These are phyloP conservation scores for Penicillium sp. DNA, from an alignment of 2,329 filamentous ascomycete genomes.

Conservation along the genomic window DNA sequence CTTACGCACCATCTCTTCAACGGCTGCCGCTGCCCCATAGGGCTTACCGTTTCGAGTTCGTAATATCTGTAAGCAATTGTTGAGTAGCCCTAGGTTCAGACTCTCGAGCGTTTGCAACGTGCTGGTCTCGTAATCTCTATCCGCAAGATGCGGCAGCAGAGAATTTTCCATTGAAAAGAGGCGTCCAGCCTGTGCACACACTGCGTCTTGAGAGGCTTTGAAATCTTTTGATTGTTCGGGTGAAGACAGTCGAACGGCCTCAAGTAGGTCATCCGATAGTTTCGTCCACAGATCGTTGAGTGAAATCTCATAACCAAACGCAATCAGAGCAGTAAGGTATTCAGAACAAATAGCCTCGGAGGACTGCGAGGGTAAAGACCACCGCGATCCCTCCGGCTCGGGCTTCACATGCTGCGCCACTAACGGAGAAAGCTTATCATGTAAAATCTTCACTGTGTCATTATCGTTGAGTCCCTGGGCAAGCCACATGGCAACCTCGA, in stretches of 20 bases:
- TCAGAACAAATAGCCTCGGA: conserved; percentile 45
- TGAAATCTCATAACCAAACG: conserved; percentile 51
- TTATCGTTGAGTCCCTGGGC: conserved; percentile 53
- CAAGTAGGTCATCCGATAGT: conserved; percentile 65
- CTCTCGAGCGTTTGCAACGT: conserved; percentile 43
- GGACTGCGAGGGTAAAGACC: conserved; percentile 54
- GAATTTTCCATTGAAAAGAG: conserved; percentile 65
- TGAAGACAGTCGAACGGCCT: conserved; percentile 72
- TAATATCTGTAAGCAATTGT: conserved; percentile 56
- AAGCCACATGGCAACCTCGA: conserved; percentile 65
- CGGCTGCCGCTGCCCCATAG: conserved; percentile 65
- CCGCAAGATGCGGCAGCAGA: conserved; percentile 36
- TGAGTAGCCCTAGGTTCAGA: conserved; percentile 46
- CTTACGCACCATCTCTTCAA: conserved; percentile 58
- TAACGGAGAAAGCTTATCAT: conserved; percentile 57
- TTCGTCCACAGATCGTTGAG: conserved; percentile 66
- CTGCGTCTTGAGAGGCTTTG: conserved; percentile 69
- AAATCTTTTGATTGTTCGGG: conserved; percentile 84
- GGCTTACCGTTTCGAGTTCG: conserved; percentile 66
- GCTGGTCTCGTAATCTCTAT: conserved; percentile 28
- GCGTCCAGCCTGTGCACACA: conserved; percentile 69
- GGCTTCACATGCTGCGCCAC: conserved; percentile 59
- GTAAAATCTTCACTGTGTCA: conserved; percentile 52
- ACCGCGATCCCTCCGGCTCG: conserved; percentile 51
- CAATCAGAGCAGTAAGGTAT: conserved; percentile 43